A percentile compares a stretch with the other conserved stretches of the same genome.
These are phyloP conservation scores for Calonectria fujianensis DNA, from an alignment of 2,329 filamentous ascomycete species.

Conservation along the genomic window DNA sequence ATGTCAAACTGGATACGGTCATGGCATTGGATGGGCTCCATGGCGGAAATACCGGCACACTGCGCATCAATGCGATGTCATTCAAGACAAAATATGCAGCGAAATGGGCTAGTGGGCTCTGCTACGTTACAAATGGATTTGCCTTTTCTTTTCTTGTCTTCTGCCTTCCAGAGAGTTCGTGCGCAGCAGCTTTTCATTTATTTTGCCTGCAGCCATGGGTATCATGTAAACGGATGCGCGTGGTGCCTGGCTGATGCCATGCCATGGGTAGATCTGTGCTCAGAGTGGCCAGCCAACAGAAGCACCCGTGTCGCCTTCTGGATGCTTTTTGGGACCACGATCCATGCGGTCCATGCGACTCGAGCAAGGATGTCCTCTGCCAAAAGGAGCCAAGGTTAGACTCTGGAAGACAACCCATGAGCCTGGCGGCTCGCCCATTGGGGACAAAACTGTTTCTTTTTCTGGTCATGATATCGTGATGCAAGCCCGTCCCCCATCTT, in stretches of 20 bases:
- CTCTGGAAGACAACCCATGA: slow-evolving; percentile 18
- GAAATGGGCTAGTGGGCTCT: background rate
- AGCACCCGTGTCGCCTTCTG: slow-evolving; percentile 9
- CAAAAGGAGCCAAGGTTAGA: slow-evolving; percentile 15
- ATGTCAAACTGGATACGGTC: background rate
- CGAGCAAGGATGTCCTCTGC: slow-evolving; percentile 25
- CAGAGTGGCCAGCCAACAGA: slow-evolving; percentile 30
- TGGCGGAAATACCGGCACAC: slow-evolving; percentile 9
- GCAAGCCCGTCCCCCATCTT: slow-evolving; percentile 13
- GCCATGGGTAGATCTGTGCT: slow-evolving; percentile 29
- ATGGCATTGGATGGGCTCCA: slow-evolving; percentile 3
- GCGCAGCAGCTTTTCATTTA: background rate
- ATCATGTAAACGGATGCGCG: slow-evolving; percentile 10
- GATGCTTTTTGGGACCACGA: slow-evolving; percentile 22
- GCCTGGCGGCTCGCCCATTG: slow-evolving; percentile 20
- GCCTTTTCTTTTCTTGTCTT: background rate
- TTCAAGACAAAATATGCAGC: slow-evolving; percentile 12
- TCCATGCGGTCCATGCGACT: slow-evolving; percentile 31
- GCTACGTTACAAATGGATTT: slow-evolving; percentile 26
- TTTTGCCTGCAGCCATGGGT: background rate
- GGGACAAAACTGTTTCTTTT: slow-evolving; percentile 33
- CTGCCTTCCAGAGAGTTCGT: background rate
- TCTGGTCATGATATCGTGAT: slow-evolving; percentile 22
- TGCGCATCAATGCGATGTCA: slow-evolving; percentile 14
- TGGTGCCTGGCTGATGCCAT: slow-evolving; percentile 14